phyloP scores from a whole-genome alignment of 192 early-diverging fungal genomes.

The Coemansia sp. region DNA sequence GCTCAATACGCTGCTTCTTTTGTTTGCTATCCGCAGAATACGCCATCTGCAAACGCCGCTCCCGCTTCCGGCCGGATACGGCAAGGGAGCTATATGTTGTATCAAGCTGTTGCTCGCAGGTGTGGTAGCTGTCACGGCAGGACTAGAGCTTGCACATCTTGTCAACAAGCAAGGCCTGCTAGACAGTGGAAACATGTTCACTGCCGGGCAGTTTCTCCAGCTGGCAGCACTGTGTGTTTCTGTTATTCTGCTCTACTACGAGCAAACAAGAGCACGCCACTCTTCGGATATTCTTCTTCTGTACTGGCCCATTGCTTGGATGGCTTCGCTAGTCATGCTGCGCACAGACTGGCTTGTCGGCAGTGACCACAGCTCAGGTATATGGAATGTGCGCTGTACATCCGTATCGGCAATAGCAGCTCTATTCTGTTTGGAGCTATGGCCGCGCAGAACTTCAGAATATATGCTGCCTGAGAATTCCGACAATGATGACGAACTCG shows the following conservation, averaged over 20 bases:
- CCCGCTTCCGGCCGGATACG: not conserved
- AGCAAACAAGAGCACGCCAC: slow-evolving; percentile 18
- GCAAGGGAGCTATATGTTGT: not conserved
- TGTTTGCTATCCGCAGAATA: slow-evolving; percentile 8
- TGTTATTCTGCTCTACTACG: slow-evolving; percentile 19
- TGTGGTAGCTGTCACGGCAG: slow-evolving; percentile 4
- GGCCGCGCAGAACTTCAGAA: not conserved
- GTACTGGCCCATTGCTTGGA: slow-evolving; percentile 19
- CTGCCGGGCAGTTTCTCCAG: slow-evolving; percentile 13
- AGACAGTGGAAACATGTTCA: slow-evolving; percentile 8
- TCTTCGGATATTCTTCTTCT: slow-evolving; percentile 29
- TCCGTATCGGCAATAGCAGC: not conserved
- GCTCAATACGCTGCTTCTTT: slow-evolving; percentile 22
- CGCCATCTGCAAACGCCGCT: not conserved
- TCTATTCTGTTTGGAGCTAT: slow-evolving; percentile 3
- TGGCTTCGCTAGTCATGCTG: slow-evolving; percentile 15
- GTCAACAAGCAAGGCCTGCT: not conserved
- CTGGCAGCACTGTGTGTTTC: slow-evolving; percentile 4
- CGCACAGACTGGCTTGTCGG: slow-evolving; percentile 14
- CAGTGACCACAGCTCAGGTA: not conserved
- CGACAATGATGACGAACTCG: not conserved
- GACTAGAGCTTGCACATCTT: slow-evolving; percentile 6
- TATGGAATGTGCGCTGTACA: not conserved
- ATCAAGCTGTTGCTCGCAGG: slow-evolving; percentile 3
- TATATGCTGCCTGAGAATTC: not conserved